These are phyloP conservation scores for Leccinum pachyderme DNA, from an alignment of 1,284 basidiomycete species.

Conservation along the genomic window DNA sequence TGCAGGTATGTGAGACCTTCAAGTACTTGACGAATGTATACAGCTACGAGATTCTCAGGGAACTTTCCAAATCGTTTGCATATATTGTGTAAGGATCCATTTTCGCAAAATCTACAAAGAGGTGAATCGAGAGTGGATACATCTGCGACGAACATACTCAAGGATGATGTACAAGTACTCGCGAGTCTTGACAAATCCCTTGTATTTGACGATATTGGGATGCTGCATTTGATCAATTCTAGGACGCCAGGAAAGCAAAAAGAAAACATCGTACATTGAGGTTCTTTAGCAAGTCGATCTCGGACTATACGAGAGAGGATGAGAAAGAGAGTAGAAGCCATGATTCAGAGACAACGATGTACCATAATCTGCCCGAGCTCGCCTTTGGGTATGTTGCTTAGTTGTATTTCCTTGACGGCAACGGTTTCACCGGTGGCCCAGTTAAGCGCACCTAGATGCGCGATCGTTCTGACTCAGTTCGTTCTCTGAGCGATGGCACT, in stretches of 20 bases:
- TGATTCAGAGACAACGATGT: slow-evolving; percentile 27
- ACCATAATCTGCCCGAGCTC: slow-evolving; percentile 98
- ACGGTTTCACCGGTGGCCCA: slow-evolving; percentile 97
- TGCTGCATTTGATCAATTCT: slow-evolving; percentile 46
- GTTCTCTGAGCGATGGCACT: slow-evolving; percentile 31
- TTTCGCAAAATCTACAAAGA: slow-evolving; percentile 84
- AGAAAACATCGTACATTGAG: slow-evolving; percentile 63
- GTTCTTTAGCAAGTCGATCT: slow-evolving; percentile 97
- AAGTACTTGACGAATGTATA: slow-evolving; percentile 93
- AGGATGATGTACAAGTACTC: slow-evolving; percentile 96
- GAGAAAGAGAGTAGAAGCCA: slow-evolving; percentile 10
- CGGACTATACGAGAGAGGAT: slow-evolving; percentile 56
- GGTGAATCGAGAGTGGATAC: slow-evolving; percentile 3
- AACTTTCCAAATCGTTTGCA: slow-evolving; percentile 98
- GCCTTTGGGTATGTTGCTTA: slow-evolving; percentile 89
- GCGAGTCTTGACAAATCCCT: slow-evolving; percentile 93
- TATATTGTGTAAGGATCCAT: slow-evolving; percentile 93
- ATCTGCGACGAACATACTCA: slow-evolving; percentile 51
- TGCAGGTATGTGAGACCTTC: slow-evolving; percentile 94
- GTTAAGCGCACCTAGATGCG: slow-evolving; percentile 77
- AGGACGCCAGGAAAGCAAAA: not conserved
- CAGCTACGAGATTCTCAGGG: slow-evolving; percentile 92
- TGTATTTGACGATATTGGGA: slow-evolving; percentile 98
- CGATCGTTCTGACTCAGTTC: slow-evolving; percentile 3
- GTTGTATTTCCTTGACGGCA: slow-evolving; percentile 91